Percentiles rank a stretch among this genome's conserved stretches.
Evolutionary conservation across 108 stramenopile species (phyloP).

Genomic region (Skeletonema marinoi): DNA sequence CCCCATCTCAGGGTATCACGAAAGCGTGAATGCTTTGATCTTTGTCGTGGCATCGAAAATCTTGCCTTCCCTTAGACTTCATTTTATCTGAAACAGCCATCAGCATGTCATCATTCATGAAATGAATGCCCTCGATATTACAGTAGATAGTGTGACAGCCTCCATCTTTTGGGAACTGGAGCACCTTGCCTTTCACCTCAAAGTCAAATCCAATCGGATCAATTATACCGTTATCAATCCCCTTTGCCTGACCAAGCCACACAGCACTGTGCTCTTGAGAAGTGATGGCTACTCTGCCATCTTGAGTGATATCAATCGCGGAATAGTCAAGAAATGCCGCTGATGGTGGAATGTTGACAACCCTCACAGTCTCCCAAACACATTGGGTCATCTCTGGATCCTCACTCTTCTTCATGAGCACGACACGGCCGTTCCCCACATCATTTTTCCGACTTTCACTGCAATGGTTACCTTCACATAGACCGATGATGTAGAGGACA

Average conservation of each 20-base stretch:
- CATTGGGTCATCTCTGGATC: conserved; percentile 29
- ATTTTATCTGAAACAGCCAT: conserved; percentile 79
- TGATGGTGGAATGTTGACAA: conserved; percentile 52
- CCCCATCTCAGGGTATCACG: conserved; percentile 48
- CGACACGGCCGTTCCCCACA: conserved; percentile 62
- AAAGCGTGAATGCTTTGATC: conserved; percentile 82
- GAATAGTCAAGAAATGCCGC: conserved; percentile 77
- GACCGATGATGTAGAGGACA: conserved; percentile 57
- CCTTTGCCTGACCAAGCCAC: conserved; percentile 63
- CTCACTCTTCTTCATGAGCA: conserved; percentile 60
- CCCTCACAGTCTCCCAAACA: conserved; percentile 56
- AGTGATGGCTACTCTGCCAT: conserved; percentile 63
- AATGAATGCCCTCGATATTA: conserved; percentile 83
- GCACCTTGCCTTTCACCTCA: conserved; percentile 30
- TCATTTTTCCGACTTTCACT: conserved; percentile 57
- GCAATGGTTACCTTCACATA: conserved; percentile 85
- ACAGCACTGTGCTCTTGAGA: conserved; percentile 72
- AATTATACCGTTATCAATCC: conserved; percentile 48
- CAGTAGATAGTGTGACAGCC: conserved; percentile 68
- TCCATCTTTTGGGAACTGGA: conserved; percentile 62
- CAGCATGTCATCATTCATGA: conserved; percentile 66
- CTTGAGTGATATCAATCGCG: conserved; percentile 51
- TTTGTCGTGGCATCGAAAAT: conserved; percentile 67
- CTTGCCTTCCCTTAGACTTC: conserved; percentile 65
- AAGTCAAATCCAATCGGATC: conserved; percentile 56